Evolutionary conservation across 345 rosid genomes (phyloP), one percentile per base, ranked within the genome.

Genomic region (Adansonia digitata): DNA sequence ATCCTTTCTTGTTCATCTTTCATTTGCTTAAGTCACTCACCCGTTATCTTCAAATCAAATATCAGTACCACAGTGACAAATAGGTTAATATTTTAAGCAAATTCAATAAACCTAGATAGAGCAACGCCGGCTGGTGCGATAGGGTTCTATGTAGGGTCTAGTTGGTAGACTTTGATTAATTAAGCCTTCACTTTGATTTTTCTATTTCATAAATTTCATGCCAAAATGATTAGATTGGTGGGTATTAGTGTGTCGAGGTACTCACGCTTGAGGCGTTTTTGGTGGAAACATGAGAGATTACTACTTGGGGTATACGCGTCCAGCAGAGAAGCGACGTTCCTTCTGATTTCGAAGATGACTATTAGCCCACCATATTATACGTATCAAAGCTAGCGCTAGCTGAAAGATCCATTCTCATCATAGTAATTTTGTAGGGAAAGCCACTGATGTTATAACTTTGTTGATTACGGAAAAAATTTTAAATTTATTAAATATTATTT

Each of bases 111-210:
- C 66, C 67, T 37, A 73, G 60, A 37, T 66, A 49, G 63, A 71
- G 74, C 69, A 82, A 77, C 78, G 90, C 86, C 88, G 88, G 88
- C 83, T 79, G 84, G 84, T 83, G 84, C 85, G 81, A 84, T 84
- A 78, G 80, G 78, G 81, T 68, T 83, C 45, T 77, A 62, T n/a
- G n/a, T 72, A 83, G 75, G 86, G 78, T 83, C 86, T 70, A 81
- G 81, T 73, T 69, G 85, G 82, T 81, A n/a, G n/a, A n/a, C n/a
- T n/a, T n/a, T n/a, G n/a, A 72, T 46, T 42, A 83, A 83, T 76
- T 53, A 56, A 74, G 69, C 73, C 11, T 52, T 74, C 68, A 31
- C 26, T 60, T 61, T 29, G n/a, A n/a, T n/a, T n/a, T n/a, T n/a
- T n/a, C n/a, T n/a, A n/a, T n/a, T n/a, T n/a, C n/a, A n/a, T n/a